Evolutionary conservation across 1,284 basidiomycete genomes (phyloP).

Genomic region (Trametes hirsuta): DNA sequence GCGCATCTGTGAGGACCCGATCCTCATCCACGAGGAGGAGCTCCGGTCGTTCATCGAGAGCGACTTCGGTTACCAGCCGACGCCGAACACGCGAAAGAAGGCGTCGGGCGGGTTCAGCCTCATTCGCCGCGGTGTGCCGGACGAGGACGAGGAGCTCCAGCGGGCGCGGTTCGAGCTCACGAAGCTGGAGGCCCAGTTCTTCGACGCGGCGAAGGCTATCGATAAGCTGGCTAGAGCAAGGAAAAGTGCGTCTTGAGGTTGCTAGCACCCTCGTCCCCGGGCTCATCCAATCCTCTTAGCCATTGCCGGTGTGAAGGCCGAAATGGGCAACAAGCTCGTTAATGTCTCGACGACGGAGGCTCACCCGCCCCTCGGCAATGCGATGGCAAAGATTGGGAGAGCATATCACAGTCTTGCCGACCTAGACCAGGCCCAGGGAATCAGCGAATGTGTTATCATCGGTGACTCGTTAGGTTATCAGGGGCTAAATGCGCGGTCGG

Average conservation of each 20-base stretch:
- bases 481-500: slow-evolving; percentile 91
- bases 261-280: neutral
- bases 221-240: slow-evolving; percentile 82
- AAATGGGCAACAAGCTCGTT: slow-evolving; percentile 88
- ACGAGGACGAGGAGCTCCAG: slow-evolving; percentile 86
- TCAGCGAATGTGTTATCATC: slow-evolving; percentile 90
- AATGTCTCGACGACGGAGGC: slow-evolving; percentile 88
- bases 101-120: slow-evolving; percentile 67
- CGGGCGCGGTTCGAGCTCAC: slow-evolving; percentile 89
- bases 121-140: slow-evolving; percentile 73
- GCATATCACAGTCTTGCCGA: slow-evolving; percentile 85
- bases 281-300: slow-evolving; percentile 46
- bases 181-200: slow-evolving; percentile 87
- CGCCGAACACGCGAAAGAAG: slow-evolving; percentile 73
- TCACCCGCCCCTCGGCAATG: slow-evolving; percentile 78
- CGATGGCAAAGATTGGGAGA: slow-evolving; percentile 82
- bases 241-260: slow-evolving; percentile 57
- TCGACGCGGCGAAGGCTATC: slow-evolving; percentile 85
- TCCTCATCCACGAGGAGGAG: slow-evolving; percentile 87
- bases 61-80: slow-evolving; percentile 92
- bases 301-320: slow-evolving; percentile 74
- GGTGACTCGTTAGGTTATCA: slow-evolving; percentile 94
- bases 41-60: slow-evolving; percentile 91
- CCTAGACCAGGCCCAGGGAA: slow-evolving; percentile 83
- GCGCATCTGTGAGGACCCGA: slow-evolving; percentile 86